These are phyloP conservation scores for Plasmodium knowlesi DNA, from an alignment of 169 alveolate genomes.

Conservation along the genomic window DNA sequence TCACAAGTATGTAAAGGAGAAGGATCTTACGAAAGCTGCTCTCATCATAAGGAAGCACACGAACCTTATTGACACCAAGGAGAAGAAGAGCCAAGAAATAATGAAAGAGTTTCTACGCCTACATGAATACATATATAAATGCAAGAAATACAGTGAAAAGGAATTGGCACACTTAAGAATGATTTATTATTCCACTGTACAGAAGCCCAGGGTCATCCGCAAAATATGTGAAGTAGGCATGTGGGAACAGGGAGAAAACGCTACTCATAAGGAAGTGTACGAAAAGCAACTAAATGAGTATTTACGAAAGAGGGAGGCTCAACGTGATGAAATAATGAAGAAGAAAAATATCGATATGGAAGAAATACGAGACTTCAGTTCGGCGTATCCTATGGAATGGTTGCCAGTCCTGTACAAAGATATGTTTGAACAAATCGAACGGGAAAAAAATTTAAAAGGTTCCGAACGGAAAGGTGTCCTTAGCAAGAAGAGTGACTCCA, in stretches of 20 bases:
- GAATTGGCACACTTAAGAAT: conserved; percentile 75
- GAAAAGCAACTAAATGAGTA: conserved; percentile 78
- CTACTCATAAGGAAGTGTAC: conserved; percentile 82
- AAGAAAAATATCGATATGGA: conserved; percentile 81
- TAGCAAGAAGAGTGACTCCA: conserved; percentile 26
- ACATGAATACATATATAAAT: conserved; percentile 79
- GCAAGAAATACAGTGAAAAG: conserved; percentile 77
- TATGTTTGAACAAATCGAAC: conserved; percentile 73
- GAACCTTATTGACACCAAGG: conserved; percentile 42
- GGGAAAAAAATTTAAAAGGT: conserved; percentile 25
- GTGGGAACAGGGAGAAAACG: conserved; percentile 80
- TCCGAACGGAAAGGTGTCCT: not conserved
- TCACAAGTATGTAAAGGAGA: conserved; percentile 80
- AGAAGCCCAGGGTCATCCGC: conserved; percentile 77
- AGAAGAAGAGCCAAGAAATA: conserved; percentile 47
- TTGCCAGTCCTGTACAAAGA: conserved; percentile 83
- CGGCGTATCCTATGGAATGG: conserved; percentile 85
- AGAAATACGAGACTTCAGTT: conserved; percentile 82
- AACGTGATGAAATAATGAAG: conserved; percentile 79
- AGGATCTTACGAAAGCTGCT: conserved; percentile 82
- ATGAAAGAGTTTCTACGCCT: conserved; percentile 75
- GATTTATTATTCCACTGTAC: conserved; percentile 83
- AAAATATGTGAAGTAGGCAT: conserved; percentile 76
- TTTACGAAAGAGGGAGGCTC: conserved; percentile 71
- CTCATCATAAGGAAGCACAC: conserved; percentile 78